Evolutionary conservation across 495 filamentous ascomycete species (phyloP), one percentile per base, ranked within the genome.

Genomic region (Ramalina intermedia): DNA sequence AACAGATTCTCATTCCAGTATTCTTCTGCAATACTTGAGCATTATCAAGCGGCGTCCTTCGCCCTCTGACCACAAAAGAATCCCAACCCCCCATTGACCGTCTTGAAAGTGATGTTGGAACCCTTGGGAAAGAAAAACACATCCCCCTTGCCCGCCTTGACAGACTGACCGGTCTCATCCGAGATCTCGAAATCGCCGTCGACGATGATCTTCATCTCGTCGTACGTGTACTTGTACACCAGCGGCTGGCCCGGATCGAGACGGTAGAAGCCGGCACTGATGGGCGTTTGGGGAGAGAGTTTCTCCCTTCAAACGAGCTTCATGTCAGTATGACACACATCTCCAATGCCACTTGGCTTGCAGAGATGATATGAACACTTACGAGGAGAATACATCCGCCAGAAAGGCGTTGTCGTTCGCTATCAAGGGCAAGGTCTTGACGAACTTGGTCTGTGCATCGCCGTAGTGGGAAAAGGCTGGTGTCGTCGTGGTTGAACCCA

Each of bases 101-200:
- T 87, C 20, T 71, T 79, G 51, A 88, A 88, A 1, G 82, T 86
- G 58, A 87, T 84, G 56, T 74, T 84, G 6, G 72, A 66, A n/a
- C 83, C 84, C 68, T 83, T 84, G 52, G 81, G 80, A 59, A 87
- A 83, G 56, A 81, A 81, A 56, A 88, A 85, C 46, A 87, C 81
- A 67, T 88, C 84, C 2, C 84, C 84, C 24, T 75, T 73, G 29
- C 61, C 67, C 8, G 78, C 83, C 40, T 78, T 75, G 17, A 84
- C 82, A 51, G 74, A 80, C 21, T 60, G 48, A 9, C 53, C 55
- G 23, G 44, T 54, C 37, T 51, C n/a, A 38, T 54, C 55, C 13
- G 70, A 69, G 54, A 89, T 85, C 53, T 82, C 75, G 55, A 83
- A 85, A 53, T 77, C 73, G 44, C 84, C 84, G 55, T 88, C 83